These are phyloP conservation scores for Macrophomina tecta DNA, from an alignment of 2,329 filamentous ascomycete species.

Conservation along the genomic window DNA sequence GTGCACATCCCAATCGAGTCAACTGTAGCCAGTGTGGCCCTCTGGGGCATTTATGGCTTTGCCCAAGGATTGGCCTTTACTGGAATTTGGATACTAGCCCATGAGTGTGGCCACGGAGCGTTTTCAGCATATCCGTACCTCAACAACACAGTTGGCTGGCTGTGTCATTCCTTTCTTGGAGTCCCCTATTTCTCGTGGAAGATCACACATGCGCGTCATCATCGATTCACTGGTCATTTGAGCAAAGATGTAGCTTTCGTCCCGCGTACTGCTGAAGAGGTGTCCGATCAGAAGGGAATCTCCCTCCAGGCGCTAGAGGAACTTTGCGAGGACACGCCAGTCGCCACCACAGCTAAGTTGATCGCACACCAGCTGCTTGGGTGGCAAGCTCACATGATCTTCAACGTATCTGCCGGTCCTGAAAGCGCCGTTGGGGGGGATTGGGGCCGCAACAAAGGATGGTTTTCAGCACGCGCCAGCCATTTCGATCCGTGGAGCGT, in stretches of 20 bases:
- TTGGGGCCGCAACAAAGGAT: neutral
- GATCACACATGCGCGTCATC: constrained; percentile 72
- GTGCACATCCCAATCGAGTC: neutral
- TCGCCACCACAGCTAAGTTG: constrained; percentile 61
- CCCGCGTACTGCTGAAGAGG: constrained; percentile 33
- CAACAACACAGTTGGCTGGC: constrained; percentile 68
- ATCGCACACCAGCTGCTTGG: constrained; percentile 68
- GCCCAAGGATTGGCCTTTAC: constrained; percentile 70
- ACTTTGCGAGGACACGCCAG: constrained; percentile 64
- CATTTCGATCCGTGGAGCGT: constrained; percentile 68
- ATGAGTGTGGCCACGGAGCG: constrained; percentile 74
- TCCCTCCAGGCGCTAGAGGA: constrained; percentile 43
- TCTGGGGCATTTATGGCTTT: constrained; percentile 67
- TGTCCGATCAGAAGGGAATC: constrained; percentile 13
- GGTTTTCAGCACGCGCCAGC: constrained; percentile 33
- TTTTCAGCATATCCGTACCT: constrained; percentile 63
- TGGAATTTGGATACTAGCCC: constrained; percentile 73
- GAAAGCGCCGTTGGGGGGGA: constrained; percentile 6
- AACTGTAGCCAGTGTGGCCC: constrained; percentile 33
- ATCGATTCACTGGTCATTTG: constrained; percentile 71
- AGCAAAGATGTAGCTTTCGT: constrained; percentile 62
- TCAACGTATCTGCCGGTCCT: constrained; percentile 51
- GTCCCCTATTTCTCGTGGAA: constrained; percentile 78
- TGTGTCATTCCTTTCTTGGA: constrained; percentile 67
- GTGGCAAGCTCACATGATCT: constrained; percentile 68